Evolutionary conservation across 2,329 filamentous ascomycete genomes (phyloP), one percentile per base, ranked within the genome.

Genomic region (Colletotrichum liaoningense): DNA sequence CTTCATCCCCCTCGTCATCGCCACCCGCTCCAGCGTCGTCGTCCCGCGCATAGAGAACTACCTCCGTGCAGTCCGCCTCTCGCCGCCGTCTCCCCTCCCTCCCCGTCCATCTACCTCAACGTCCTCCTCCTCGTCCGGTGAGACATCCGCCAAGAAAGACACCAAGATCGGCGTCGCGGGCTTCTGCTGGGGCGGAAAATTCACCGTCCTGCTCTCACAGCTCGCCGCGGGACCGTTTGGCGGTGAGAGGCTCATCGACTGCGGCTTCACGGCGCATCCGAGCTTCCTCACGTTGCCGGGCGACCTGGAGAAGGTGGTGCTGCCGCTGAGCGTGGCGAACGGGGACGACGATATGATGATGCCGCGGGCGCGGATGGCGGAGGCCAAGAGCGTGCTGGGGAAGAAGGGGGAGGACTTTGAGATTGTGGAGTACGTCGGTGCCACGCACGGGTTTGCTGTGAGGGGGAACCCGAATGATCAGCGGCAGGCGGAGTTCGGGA

Each of bases 151-250:
- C 3, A 16, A 19, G 3, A 72, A 60, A 30, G 19, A 26, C 0
- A 77, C 82, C 7, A 79, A 80, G 19, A 80, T 92, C 58, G 89
- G 86, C 26, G 87, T 84, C 0, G 88, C 88, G 0, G 91, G 90
- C 0, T 92, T 90, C 81, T 92, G 89, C 83, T 92, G 90, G 90
- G 90, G 90, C 28, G 91, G 89, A 28, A 88, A 88, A 74, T 86
- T 91, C 75, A 81, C 84, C 2, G 78, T 89, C 9, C 78, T 85
- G n/a, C 84, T 92, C 4, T 19, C 42, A 9, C 70, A 73, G 22
- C 60, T 38, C 26, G 35, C 59, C 22, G 38, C 55, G 14, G 74
- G 74, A 54, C 75, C 74, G 35, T 77, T 80, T 5, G 77, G 79
- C 22, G 80, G 76, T 49, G 78, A 78, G 73, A 80, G 83, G 3